phyloP scores from a whole-genome alignment of 192 early-diverging fungal genomes.

The Entomortierella chlamydospora region DNA sequence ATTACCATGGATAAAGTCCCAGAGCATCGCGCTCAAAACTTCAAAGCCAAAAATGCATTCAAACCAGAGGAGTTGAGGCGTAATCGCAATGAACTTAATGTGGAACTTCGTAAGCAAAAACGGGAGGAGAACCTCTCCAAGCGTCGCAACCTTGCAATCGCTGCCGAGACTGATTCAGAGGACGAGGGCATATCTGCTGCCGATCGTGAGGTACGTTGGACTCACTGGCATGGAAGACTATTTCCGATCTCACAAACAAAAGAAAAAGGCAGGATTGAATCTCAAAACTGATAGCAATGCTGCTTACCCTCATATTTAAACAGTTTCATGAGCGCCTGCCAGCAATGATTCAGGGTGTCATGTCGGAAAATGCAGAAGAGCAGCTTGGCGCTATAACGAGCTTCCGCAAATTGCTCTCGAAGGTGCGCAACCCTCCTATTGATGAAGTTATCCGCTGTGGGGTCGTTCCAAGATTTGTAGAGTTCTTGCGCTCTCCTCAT shows the following conservation, averaged over 20 bases:
- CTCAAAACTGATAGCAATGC: not conserved
- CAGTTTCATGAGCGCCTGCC: constrained; percentile 84
- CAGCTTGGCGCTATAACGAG: constrained; percentile 85
- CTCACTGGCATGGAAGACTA: too few species aligned
- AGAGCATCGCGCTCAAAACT: constrained; percentile 75
- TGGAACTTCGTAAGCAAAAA: constrained; percentile 96
- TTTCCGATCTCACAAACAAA: too few species aligned
- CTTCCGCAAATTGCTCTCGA: constrained; percentile 95
- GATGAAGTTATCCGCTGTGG: constrained; percentile 94
- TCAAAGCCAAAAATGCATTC: constrained; percentile 90
- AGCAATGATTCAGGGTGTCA: constrained; percentile 83
- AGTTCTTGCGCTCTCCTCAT: constrained; percentile 89
- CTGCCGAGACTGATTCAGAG: constrained; percentile 77
- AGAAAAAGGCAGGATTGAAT: too few species aligned
- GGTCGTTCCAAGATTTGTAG: constrained; percentile 94
- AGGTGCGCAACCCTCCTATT: constrained; percentile 96
- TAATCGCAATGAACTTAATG: constrained; percentile 90
- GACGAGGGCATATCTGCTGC: constrained; percentile 71
- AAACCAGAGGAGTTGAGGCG: constrained; percentile 93
- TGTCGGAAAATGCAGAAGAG: constrained; percentile 81
- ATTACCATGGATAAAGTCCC: constrained; percentile 61
- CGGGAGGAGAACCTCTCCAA: constrained; percentile 94
- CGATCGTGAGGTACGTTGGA: constrained; percentile 74
- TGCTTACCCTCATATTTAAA: not conserved
- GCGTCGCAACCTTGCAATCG: constrained; percentile 84